Percentiles rank a stretch among this genome's conserved stretches.
Evolutionary conservation across 179 eudicot species (phyloP).

Genomic region (Silene noctiflora): DNA sequence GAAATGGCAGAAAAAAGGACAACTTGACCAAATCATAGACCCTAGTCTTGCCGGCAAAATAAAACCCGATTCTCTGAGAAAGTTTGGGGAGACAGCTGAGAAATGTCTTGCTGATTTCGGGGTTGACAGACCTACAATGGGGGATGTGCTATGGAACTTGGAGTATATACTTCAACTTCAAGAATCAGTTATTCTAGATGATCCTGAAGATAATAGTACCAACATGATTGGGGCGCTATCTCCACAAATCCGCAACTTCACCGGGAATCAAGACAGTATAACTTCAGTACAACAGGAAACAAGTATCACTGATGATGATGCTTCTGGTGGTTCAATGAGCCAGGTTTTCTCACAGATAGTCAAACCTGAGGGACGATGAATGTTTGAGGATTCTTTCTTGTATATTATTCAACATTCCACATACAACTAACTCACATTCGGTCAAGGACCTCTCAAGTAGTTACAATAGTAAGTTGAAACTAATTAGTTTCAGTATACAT

Average conservation of each 20-base stretch:
- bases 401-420: background rate
- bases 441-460: background rate
- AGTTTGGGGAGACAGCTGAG: conserved; percentile 48
- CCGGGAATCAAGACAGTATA: conserved; percentile 23
- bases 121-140: conserved; percentile 50
- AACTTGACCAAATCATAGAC: conserved; percentile 42
- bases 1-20: conserved; percentile 45
- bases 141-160: conserved; percentile 50
- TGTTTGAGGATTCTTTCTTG: background rate
- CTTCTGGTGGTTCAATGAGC: conserved; percentile 35
- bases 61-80: conserved; percentile 40
- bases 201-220: conserved; percentile 37
- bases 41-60: conserved; percentile 31
- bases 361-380: conserved; percentile 32
- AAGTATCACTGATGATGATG: conserved; percentile 20
- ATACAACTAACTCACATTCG: no score
- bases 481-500: background rate
- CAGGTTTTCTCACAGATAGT: conserved; percentile 38
- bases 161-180: conserved; percentile 48
- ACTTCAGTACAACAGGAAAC: conserved; percentile 22
- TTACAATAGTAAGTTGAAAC: background rate
- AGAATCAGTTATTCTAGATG: conserved; percentile 30
- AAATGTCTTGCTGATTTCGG: conserved; percentile 49
- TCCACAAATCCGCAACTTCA: conserved; percentile 31
- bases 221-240: conserved; percentile 32